These are phyloP conservation scores for Penicillium canescens DNA, from an alignment of 495 filamentous ascomycete species.

Conservation along the genomic window DNA sequence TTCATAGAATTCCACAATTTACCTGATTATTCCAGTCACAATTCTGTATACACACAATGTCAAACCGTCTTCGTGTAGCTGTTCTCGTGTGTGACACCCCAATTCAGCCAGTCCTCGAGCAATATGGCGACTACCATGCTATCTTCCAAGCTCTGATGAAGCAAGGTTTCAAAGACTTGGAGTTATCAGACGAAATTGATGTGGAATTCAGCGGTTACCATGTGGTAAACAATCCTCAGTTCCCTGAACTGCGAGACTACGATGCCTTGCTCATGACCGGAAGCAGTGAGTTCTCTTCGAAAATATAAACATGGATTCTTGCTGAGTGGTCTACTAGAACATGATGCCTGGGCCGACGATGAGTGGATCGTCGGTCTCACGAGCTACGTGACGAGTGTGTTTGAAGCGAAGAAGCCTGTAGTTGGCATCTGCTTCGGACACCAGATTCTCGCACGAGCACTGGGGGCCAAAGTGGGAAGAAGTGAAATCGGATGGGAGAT, in stretches of 20 bases:
- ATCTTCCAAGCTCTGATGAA: slow-evolving; percentile 67
- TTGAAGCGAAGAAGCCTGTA: slow-evolving; percentile 55
- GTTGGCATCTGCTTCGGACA: slow-evolving; percentile 92
- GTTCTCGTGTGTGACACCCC: slow-evolving; percentile 80
- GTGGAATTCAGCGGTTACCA: slow-evolving; percentile 63
- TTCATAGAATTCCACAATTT: not conserved
- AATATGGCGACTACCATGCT: slow-evolving; percentile 69
- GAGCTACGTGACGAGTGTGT: slow-evolving; percentile 59
- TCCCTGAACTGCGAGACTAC: slow-evolving; percentile 64
- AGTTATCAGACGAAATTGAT: slow-evolving; percentile 19
- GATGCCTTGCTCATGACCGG: slow-evolving; percentile 80
- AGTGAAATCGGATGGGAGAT: slow-evolving; percentile 75
- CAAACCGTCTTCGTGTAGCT: slow-evolving; percentile 60
- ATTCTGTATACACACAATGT: not conserved
- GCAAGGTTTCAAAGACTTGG: slow-evolving; percentile 40
- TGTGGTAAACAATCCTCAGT: slow-evolving; percentile 56
- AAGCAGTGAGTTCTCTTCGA: slow-evolving; percentile 45
- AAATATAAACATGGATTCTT: not conserved
- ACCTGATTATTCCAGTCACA: not conserved
- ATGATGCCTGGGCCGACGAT: slow-evolving; percentile 61
- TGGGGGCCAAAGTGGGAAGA: slow-evolving; percentile 64
- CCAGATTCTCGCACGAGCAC: slow-evolving; percentile 78
- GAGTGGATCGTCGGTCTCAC: slow-evolving; percentile 73
- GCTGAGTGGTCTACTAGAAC: slow-evolving; percentile 28
- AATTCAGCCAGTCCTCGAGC: slow-evolving; percentile 48